These are phyloP conservation scores for Plasmodium yoelii DNA, from an alignment of 169 alveolate species.

Conservation along the genomic window DNA sequence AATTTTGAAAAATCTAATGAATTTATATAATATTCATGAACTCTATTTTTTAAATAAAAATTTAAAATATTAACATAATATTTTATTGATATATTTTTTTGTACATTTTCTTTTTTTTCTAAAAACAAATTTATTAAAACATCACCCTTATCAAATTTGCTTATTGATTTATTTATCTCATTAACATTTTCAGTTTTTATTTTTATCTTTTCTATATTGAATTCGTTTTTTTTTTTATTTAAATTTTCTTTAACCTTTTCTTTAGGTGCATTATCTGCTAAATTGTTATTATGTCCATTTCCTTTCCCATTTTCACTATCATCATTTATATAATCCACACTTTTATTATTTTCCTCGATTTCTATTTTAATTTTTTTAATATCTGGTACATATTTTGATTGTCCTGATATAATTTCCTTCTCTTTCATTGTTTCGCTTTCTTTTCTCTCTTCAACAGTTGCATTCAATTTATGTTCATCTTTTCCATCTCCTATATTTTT, in stretches of 20 bases:
- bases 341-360: too few species aligned
- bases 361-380: too few species aligned
- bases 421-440: too few species aligned
- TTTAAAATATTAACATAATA: constrained; percentile 50
- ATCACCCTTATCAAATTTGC: constrained; percentile 3
- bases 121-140: constrained; percentile 23
- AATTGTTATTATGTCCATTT: too few species aligned
- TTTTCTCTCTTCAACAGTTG: not conserved
- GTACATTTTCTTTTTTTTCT: not conserved
- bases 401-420: too few species aligned
- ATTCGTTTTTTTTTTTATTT: too few species aligned
- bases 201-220: constrained; percentile 9
- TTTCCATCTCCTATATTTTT: constrained; percentile 3
- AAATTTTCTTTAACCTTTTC: too few species aligned
- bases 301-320: too few species aligned
- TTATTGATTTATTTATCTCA: constrained; percentile 7
- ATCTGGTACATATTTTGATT: too few species aligned
- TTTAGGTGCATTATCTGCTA: too few species aligned
- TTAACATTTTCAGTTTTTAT: constrained; percentile 33
- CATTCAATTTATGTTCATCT: not conserved
- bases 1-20: constrained; percentile 24
- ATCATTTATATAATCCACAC: too few species aligned
- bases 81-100: constrained; percentile 49
- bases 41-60: constrained; percentile 47
- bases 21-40: constrained; percentile 28